Conservation (phyloP, 2,329 filamentous ascomycete genomes). For the Stemphylium lycopersici region DNA sequence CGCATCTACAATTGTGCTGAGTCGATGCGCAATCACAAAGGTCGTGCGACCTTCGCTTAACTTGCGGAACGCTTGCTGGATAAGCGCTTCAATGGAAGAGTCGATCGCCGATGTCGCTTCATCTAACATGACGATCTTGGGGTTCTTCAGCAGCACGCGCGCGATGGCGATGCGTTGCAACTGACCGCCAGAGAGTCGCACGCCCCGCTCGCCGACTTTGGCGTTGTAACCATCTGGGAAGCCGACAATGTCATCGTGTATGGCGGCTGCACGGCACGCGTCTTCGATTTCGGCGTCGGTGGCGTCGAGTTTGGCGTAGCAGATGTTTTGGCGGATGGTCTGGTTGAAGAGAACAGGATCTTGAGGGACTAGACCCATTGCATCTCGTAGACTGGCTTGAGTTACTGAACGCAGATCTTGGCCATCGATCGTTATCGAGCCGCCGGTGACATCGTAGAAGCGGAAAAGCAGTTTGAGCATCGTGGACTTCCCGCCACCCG, state of each 20-base stretch:
- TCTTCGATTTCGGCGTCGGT: slow-evolving; percentile 65
- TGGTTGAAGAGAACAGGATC: slow-evolving; percentile 69
- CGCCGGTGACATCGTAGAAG: slow-evolving; percentile 64
- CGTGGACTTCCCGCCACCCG: slow-evolving; percentile 68
- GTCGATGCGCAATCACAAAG: slow-evolving; percentile 75
- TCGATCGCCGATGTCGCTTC: slow-evolving; percentile 90
- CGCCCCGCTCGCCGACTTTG: slow-evolving; percentile 50
- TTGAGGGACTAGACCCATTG: slow-evolving; percentile 69
- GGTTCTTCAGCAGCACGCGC: slow-evolving; percentile 77
- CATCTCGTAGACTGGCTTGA: slow-evolving; percentile 62
- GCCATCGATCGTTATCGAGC: slow-evolving; percentile 63
- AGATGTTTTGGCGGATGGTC: slow-evolving; percentile 68
- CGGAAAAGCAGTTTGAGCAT: slow-evolving; percentile 66
- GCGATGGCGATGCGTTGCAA: slow-evolving; percentile 71
- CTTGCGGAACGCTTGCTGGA: slow-evolving; percentile 65
- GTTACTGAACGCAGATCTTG: slow-evolving; percentile 66
- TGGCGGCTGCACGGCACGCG: slow-evolving; percentile 66
- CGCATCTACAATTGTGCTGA: slow-evolving; percentile 84
- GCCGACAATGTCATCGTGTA: slow-evolving; percentile 67
- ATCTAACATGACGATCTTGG: slow-evolving; percentile 83
- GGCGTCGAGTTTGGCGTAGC: slow-evolving; percentile 66
- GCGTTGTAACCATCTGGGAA: slow-evolving; percentile 57
- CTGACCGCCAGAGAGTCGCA: slow-evolving; percentile 67
- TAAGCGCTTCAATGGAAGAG: slow-evolving; percentile 70
- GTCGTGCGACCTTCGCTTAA: slow-evolving; percentile 68